phyloP scores from a whole-genome alignment of 2,329 filamentous ascomycete genomes.

The Drechslera avenae region DNA sequence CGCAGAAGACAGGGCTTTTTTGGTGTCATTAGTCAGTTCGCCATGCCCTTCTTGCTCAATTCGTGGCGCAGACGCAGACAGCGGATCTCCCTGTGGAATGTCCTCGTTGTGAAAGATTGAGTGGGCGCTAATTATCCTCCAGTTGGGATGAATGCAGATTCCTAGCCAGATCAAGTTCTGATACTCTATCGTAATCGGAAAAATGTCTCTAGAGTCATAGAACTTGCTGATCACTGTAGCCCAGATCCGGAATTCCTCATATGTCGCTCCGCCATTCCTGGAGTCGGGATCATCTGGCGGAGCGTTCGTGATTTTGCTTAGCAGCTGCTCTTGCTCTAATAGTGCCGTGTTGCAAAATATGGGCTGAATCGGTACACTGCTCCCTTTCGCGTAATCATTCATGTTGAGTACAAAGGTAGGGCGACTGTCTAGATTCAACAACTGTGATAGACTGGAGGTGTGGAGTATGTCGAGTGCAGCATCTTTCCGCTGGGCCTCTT shows the following conservation, averaged over 20 bases:
- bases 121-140: conserved; percentile 36
- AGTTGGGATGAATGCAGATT: conserved; percentile 36
- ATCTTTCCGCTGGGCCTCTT: conserved; percentile 10
- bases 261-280: conserved; percentile 21
- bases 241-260: conserved; percentile 51
- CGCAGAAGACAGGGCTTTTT: conserved; percentile 12
- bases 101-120: conserved; percentile 25
- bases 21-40: conserved; percentile 1
- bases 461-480: conserved; percentile 30
- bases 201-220: conserved; percentile 54
- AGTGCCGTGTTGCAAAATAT: conserved; percentile 41
- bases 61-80: conserved; percentile 4
- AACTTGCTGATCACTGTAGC: conserved; percentile 51
- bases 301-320: conserved; percentile 31
- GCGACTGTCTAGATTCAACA: conserved; percentile 40
- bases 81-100: conserved; percentile 16
- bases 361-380: conserved; percentile 24
- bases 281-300: background rate
- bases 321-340: conserved; percentile 33
- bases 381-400: conserved; percentile 30
- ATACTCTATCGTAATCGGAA: conserved; percentile 50
- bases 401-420: conserved; percentile 43
- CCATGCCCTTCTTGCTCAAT: background rate
- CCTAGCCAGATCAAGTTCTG: conserved; percentile 38
- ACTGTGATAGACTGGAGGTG: conserved; percentile 31